Percentiles rank a stretch among this genome's conserved stretches.
Evolutionary conservation across 345 rosid species (phyloP).

Genomic region (Brassica nigra): DNA sequence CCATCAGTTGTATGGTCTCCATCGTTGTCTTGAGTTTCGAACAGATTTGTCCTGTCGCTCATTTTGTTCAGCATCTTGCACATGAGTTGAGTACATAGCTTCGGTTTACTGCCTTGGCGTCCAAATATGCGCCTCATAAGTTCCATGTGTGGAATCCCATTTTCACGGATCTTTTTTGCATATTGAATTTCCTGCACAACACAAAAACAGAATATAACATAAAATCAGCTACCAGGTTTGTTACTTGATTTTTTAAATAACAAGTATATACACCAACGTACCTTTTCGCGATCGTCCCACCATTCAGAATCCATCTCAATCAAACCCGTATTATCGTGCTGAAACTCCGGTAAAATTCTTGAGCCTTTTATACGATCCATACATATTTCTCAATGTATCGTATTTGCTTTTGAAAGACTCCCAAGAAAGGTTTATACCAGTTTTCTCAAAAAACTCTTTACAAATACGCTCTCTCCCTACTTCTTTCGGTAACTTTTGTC

Average conservation of each 20-base stretch:
- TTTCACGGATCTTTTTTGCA: not conserved
- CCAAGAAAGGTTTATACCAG: not conserved
- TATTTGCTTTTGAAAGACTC: conserved; percentile 16
- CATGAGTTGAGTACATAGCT: conserved; percentile 9
- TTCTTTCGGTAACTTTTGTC: not conserved
- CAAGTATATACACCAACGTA: not conserved
- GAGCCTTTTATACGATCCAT: not conserved
- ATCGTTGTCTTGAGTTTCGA: not conserved
- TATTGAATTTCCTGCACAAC: not conserved
- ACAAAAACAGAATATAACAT: not conserved
- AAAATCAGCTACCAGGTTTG: not conserved
- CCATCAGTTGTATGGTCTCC: not conserved
- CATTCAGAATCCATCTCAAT: not conserved
- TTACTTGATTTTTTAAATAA: not conserved
- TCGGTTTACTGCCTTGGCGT: not conserved
- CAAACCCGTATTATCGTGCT: not conserved
- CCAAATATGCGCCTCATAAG: not conserved
- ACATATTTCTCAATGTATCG: not conserved
- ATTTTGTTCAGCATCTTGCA: not conserved
- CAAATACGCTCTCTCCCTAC: not conserved
- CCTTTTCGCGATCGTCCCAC: not conserved
- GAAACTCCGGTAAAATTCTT: not conserved
- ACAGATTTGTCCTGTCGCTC: not conserved
- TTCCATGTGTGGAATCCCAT: not conserved
- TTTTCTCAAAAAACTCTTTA: not conserved